Percentiles rank a stretch among this genome's conserved stretches.
phyloP scores from a whole-genome alignment of 1,139 yeast genomes.

The Taphrina populina region DNA sequence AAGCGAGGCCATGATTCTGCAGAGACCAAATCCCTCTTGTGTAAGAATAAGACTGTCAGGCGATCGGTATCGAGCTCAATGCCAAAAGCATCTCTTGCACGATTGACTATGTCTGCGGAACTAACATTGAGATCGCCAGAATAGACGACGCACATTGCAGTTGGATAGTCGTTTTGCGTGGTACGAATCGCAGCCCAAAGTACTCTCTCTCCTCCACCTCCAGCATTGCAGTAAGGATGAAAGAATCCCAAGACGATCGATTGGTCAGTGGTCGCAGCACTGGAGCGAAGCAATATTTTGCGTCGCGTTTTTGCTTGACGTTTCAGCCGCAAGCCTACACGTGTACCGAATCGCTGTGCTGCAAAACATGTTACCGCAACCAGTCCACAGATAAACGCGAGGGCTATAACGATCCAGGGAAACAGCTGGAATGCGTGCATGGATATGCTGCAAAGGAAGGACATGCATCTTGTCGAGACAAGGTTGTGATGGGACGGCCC shows the following conservation, averaged over 20 bases:
- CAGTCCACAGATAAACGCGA: no score
- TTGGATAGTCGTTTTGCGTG: conserved; percentile 56
- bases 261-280: background rate
- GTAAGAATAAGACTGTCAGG: conserved; percentile 68
- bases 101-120: conserved; percentile 55
- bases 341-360: no score
- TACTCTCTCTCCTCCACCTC: conserved; percentile 98
- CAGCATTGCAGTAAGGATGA: conserved; percentile 91
- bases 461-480: no score
- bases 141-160: conserved; percentile 69
- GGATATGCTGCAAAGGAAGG: no score
- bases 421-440: no score
- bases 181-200: conserved; percentile 89
- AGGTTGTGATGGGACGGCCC: no score
- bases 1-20: conserved; percentile 72
- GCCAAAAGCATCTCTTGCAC: conserved; percentile 59
- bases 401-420: no score
- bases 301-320: background rate
- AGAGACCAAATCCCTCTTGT: conserved; percentile 64
- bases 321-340: background rate
- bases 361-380: no score
- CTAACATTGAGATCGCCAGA: conserved; percentile 63
- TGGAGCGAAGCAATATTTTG: background rate
- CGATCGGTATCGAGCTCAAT: conserved; percentile 55
- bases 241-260: conserved; percentile 62